Percentiles rank a stretch among this genome's conserved stretches.
Conservation (phyloP, 2,329 filamentous ascomycete species). For the Chlorencoelia australis region DNA sequence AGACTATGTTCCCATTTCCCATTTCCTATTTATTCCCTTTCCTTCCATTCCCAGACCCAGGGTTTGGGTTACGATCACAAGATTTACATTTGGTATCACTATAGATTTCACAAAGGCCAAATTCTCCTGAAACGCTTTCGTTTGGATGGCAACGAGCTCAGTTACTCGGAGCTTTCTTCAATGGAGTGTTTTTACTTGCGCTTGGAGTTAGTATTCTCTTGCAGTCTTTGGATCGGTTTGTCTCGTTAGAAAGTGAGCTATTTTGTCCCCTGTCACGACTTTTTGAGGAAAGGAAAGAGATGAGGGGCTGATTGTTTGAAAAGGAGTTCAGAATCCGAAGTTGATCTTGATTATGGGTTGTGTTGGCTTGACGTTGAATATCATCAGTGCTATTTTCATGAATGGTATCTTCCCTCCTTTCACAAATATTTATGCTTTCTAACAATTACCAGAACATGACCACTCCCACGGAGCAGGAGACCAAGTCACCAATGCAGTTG, state of each 20-base stretch:
- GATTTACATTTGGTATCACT: too few relatives aligned
- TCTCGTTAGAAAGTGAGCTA: slow-evolving; percentile 42
- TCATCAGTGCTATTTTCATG: slow-evolving; percentile 55
- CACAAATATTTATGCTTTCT: not conserved
- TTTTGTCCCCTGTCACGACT: not conserved
- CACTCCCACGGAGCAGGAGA: not conserved
- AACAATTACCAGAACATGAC: slow-evolving; percentile 1
- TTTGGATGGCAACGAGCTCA: slow-evolving; percentile 71
- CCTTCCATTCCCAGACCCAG: too few relatives aligned
- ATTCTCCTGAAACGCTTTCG: slow-evolving; percentile 48
- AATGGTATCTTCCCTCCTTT: slow-evolving; percentile 38
- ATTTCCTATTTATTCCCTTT: too few relatives aligned
- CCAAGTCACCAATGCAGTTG: not conserved
- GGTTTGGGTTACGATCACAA: too few relatives aligned
- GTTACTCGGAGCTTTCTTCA: slow-evolving; percentile 72
- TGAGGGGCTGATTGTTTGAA: too few relatives aligned
- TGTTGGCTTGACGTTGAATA: slow-evolving; percentile 55
- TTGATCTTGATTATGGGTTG: slow-evolving; percentile 61
- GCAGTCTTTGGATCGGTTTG: slow-evolving; percentile 63
- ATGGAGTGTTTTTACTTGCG: slow-evolving; percentile 64
- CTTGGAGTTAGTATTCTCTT: slow-evolving; percentile 63
- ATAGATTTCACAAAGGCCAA: slow-evolving; percentile 47
- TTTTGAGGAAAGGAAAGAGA: too few relatives aligned
- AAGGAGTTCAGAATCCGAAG: slow-evolving; percentile 54
- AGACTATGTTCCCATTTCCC: too few relatives aligned